phyloP scores from a whole-genome alignment of 2,329 filamentous ascomycete species.

The Venturia asperata region DNA sequence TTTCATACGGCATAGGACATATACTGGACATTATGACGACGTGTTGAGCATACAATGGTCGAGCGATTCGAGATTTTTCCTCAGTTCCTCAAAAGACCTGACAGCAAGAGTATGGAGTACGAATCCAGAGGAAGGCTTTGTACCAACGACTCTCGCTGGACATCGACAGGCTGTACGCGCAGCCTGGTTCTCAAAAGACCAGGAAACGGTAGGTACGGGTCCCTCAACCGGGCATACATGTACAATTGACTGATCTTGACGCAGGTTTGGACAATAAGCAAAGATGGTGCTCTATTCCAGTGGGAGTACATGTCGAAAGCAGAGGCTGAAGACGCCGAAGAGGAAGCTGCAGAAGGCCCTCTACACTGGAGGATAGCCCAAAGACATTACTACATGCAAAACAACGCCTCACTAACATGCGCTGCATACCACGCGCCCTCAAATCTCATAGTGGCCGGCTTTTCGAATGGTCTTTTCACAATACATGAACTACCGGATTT shows the following conservation, averaged over 20 bases:
- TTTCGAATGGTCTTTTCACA: slow-evolving; percentile 89
- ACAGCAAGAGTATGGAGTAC: slow-evolving; percentile 94
- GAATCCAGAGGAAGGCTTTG: slow-evolving; percentile 77
- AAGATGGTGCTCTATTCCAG: slow-evolving; percentile 91
- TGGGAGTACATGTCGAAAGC: slow-evolving; percentile 73
- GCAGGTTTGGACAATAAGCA: slow-evolving; percentile 85
- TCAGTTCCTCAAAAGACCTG: slow-evolving; percentile 85
- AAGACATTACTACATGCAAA: slow-evolving; percentile 89
- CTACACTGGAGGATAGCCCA: slow-evolving; percentile 88
- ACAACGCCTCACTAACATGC: slow-evolving; percentile 77
- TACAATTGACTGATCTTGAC: slow-evolving; percentile 4
- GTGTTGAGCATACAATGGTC: slow-evolving; percentile 91
- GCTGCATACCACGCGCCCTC: slow-evolving; percentile 82
- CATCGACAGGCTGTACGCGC: slow-evolving; percentile 84
- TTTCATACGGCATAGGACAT: slow-evolving; percentile 80
- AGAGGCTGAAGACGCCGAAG: slow-evolving; percentile 46
- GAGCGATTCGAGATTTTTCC: slow-evolving; percentile 87
- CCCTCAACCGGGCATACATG: background rate
- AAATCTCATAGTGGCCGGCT: slow-evolving; percentile 91
- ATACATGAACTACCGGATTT: slow-evolving; percentile 95
- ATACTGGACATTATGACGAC: slow-evolving; percentile 81
- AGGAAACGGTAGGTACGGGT: slow-evolving; percentile 57
- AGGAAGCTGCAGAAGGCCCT: slow-evolving; percentile 46
- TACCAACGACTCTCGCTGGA: slow-evolving; percentile 80
- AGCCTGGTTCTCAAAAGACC: slow-evolving; percentile 95